These are phyloP conservation scores for Pistacia vera DNA, from an alignment of 345 rosid genomes.

Conservation along the genomic window DNA sequence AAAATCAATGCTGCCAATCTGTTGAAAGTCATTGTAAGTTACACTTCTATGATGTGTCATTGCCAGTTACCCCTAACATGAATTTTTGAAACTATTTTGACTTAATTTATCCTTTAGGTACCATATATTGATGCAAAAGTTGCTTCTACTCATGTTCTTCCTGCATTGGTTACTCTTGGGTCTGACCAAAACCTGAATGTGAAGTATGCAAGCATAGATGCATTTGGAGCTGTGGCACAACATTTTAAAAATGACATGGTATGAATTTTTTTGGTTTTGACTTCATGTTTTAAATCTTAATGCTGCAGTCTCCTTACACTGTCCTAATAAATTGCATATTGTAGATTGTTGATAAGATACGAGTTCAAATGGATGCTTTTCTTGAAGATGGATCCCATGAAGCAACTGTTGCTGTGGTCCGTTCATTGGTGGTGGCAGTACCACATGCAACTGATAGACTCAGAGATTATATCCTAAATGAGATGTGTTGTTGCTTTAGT, in stretches of 20 bases:
- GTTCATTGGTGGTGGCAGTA: slow-evolving; percentile 78
- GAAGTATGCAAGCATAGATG: slow-evolving; percentile 94
- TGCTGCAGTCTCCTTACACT: neutral
- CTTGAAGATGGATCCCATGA: slow-evolving; percentile 99
- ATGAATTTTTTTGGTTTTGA: slow-evolving; percentile 12
- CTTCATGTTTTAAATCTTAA: slow-evolving; percentile 7
- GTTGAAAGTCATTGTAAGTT: slow-evolving; percentile 81
- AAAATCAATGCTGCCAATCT: slow-evolving; percentile 79
- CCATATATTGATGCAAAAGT: slow-evolving; percentile 81
- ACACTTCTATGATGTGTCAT: slow-evolving; percentile 21
- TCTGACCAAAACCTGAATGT: slow-evolving; percentile 91
- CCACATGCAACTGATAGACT: slow-evolving; percentile 92
- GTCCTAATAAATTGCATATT: slow-evolving; percentile 24
- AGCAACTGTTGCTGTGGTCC: slow-evolving; percentile 89
- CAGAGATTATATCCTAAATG: slow-evolving; percentile 79
- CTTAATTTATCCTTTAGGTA: slow-evolving; percentile 50
- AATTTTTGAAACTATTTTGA: slow-evolving; percentile 6
- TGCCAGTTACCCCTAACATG: slow-evolving; percentile 3
- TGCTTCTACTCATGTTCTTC: slow-evolving; percentile 80
- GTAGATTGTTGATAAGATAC: slow-evolving; percentile 97
- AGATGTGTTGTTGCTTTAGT: neutral
- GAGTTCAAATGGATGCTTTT: slow-evolving; percentile 99
- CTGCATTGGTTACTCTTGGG: slow-evolving; percentile 94
- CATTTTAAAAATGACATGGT: slow-evolving; percentile 94
- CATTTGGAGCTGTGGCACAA: slow-evolving; percentile 95